Base-by-base conservation (phyloP, 805 yeast genomes). In the Lipomyces anomalus region DNA sequence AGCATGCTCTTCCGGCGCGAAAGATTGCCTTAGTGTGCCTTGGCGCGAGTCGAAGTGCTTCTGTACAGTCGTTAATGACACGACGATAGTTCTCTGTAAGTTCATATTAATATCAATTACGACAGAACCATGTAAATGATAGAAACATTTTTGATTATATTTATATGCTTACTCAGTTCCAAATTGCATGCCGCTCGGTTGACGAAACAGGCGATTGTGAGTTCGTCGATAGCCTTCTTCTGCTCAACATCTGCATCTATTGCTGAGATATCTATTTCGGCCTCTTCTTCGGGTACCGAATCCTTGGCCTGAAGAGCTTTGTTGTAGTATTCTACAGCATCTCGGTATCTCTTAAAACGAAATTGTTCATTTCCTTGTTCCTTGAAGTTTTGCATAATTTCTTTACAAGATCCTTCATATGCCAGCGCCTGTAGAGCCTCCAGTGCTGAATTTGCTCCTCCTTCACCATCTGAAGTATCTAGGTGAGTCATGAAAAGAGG, bases 401-500 rank as follows among this genome's bases (percentile, higher is more conserved):
- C 98, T 58, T 83, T 80, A 0, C 97, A 96, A 52, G 87, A 95
- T 37, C 97, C 98, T 40, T 92, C 98, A 60, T 86, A 88, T 0
- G 94, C 95, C 56, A 92, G 69, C 4, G 95, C 90, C 60, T 82
- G 82, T 46, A 92, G 71, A 0, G 98, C 98, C 61, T 90, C 97
- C 16, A 92, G 67, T 42, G 78, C 81, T 3, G 71, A 60, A 42
- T 64, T 62, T 36, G 79, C 82, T 26, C 88, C 90, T 38, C 84
- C 86, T 3, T 74, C 80, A 13, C 84, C 88, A 55, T 84, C 87
- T 2, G 79, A 76, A 24, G 78, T 84, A 57, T 84, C 94, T 16
- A 87, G 67, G 56, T 82, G 75, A 13, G 88, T 88, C 98, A 92
- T 92, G 70, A 92, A 92, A 57, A 92, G 84, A 6, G 98, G 98